Evolutionary conservation across 176 grass and related monocot species (phyloP), one percentile per base, ranked within the genome.

Genomic region (Hsuehochloa calcarea): DNA sequence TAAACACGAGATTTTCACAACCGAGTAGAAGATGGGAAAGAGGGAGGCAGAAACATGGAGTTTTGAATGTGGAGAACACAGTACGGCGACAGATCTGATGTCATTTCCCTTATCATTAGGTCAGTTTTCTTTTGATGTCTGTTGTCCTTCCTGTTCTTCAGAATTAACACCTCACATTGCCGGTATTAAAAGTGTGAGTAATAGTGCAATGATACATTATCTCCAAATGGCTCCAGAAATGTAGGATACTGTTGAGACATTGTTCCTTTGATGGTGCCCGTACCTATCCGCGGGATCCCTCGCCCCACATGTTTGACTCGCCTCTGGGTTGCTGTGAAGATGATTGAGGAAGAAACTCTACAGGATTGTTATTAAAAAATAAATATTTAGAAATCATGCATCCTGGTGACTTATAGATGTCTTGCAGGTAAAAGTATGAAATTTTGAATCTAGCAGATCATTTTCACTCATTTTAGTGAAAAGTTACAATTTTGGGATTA

Each of bases 81-180:
- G 6, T 14, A 31, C 22, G 70, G 82, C 64, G 27, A 59, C 29
- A 87, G 89, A 90, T 90, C 89, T 87, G 80, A 80, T 83, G 46
- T 15, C 20, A 23, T 71, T 76, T 65, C 17, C 46, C 49, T 43
- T 72, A 29, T 67, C 23, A 61, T 72, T 85, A 55, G 69, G 80
- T 87, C 74, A 80, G 80, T 63, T 68, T 75, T 80, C 89, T 84
- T 74, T 38, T 79, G 25, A 37, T 73, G 59, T 77, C 72, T 44
- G 8, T 40, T 56, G 61, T 80, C 75, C 68, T 69, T 80, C 16
- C 41, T 74, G 51, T 80, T 87, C 68, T 87, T 63, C 43, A 90
- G 52, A 85, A 81, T 81, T 85, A 81, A 84, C 52, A 15, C 40
- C 54, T 39, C 34, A 19, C 56, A 13, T 79, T 54, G 56, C 77